phyloP scores from a whole-genome alignment of 2,329 filamentous ascomycete genomes.

The Penicillium sp. region DNA sequence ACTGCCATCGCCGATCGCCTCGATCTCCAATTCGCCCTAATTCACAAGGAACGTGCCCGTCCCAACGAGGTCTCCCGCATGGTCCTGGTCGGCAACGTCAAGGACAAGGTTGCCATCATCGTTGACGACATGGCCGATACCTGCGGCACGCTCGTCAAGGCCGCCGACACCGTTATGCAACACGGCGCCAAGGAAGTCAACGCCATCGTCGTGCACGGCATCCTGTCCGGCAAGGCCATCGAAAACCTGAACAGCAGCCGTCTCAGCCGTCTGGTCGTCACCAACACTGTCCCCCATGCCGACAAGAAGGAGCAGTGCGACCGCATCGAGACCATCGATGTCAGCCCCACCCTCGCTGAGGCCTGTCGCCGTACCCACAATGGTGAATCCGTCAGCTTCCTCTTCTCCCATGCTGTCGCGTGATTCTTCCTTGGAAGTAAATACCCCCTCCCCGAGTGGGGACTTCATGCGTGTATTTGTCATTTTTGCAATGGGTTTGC shows the following conservation, averaged over 20 bases:
- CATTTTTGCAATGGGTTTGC: constrained; percentile 6
- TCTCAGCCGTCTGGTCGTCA: constrained; percentile 76
- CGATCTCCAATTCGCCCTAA: constrained; percentile 85
- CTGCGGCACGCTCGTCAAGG: constrained; percentile 82
- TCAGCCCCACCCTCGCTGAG: constrained; percentile 66
- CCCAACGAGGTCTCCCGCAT: constrained; percentile 87
- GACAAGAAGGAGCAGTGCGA: constrained; percentile 75
- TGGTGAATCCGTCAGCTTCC: constrained; percentile 50
- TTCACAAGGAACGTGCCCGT: constrained; percentile 93
- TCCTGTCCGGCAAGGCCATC: constrained; percentile 81
- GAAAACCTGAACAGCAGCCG: constrained; percentile 76
- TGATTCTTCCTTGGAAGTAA: constrained; percentile 17
- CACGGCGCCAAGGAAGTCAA: constrained; percentile 84
- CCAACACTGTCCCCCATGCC: constrained; percentile 78
- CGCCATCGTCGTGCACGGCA: constrained; percentile 92
- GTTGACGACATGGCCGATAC: constrained; percentile 99
- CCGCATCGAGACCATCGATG: constrained; percentile 84
- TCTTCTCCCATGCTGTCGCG: constrained; percentile 48
- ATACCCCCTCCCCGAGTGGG: background rate
- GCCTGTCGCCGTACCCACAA: constrained; percentile 50
- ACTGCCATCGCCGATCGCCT: constrained; percentile 90
- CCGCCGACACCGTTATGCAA: constrained; percentile 79
- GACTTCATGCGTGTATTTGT: constrained; percentile 5
- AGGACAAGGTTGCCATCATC: constrained; percentile 86
- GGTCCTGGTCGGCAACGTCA: constrained; percentile 92